phyloP scores from a whole-genome alignment of 2,329 filamentous ascomycete genomes.

The Didymella pomorum region DNA sequence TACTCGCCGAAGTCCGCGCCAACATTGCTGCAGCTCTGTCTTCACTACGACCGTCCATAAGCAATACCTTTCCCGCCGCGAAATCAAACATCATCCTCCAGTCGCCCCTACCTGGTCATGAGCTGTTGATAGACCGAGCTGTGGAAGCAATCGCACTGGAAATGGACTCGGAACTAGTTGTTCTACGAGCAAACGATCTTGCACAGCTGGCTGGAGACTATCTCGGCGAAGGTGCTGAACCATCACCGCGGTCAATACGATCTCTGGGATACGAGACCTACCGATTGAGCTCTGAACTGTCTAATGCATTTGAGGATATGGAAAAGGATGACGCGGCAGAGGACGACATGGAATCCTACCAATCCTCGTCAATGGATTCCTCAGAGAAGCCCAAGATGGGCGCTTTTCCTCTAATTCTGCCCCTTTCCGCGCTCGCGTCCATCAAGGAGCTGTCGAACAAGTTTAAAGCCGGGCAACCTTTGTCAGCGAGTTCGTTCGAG shows the following conservation, averaged over 20 bases:
- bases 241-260: slow-evolving; percentile 56
- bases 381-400: slow-evolving; percentile 22
- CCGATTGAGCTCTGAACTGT: slow-evolving; percentile 45
- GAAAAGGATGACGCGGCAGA: slow-evolving; percentile 35
- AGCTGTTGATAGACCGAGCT: slow-evolving; percentile 64
- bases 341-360: slow-evolving; percentile 51
- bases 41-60: slow-evolving; percentile 43
- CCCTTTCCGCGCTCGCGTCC: slow-evolving; percentile 31
- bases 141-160: slow-evolving; percentile 69
- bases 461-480: slow-evolving; percentile 22
- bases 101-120: slow-evolving; percentile 65
- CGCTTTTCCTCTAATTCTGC: slow-evolving; percentile 25
- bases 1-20: slow-evolving; percentile 57
- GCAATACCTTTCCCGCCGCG: slow-evolving; percentile 56
- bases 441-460: slow-evolving; percentile 32
- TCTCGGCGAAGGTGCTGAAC: slow-evolving; percentile 68
- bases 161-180: slow-evolving; percentile 71
- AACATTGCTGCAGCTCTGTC: slow-evolving; percentile 60
- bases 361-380: slow-evolving; percentile 25
- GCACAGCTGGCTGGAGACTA: slow-evolving; percentile 74
- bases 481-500: slow-evolving; percentile 25
- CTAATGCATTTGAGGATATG: slow-evolving; percentile 35
- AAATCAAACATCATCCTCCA: slow-evolving; percentile 67
- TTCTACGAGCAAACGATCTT: slow-evolving; percentile 73
- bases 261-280: slow-evolving; percentile 66